Percentiles rank a stretch among this genome's conserved stretches.
phyloP scores from a whole-genome alignment of 495 filamentous ascomycete species.

The Podospora comata region DNA sequence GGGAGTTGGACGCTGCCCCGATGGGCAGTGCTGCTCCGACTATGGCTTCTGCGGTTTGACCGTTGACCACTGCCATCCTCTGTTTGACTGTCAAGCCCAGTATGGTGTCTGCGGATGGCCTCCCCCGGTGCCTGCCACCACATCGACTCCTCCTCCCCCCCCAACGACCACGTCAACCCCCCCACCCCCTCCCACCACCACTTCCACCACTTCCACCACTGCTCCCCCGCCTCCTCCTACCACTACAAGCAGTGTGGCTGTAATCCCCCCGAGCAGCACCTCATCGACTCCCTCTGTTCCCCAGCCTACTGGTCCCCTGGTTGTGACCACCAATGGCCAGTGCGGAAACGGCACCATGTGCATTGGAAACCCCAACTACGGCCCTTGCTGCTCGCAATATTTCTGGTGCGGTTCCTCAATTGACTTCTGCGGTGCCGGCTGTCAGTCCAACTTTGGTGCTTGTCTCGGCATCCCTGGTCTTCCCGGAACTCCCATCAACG shows the following conservation, averaged over 20 bases:
- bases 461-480: constrained; percentile 27
- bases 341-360: constrained; percentile 39
- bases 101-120: constrained; percentile 43
- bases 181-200: constrained; percentile 5
- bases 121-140: constrained; percentile 16
- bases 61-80: constrained; percentile 46
- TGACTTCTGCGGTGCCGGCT: constrained; percentile 52
- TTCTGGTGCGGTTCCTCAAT: constrained; percentile 50
- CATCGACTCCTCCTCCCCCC: constrained; percentile 16
- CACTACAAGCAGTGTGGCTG: constrained; percentile 8
- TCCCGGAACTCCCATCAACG: constrained; percentile 11
- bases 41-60: constrained; percentile 51
- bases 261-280: constrained; percentile 8
- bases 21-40: constrained; percentile 40
- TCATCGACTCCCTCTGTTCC: constrained; percentile 9
- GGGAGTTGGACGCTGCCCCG: constrained; percentile 24
- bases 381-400: constrained; percentile 44
- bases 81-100: constrained; percentile 47
- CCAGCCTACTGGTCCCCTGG: constrained; percentile 18
- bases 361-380: constrained; percentile 29
- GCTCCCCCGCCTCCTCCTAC: constrained; percentile 1
- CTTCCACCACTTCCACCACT: constrained; percentile 10
- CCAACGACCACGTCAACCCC: constrained; percentile 17
- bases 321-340: constrained; percentile 31
- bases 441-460: constrained; percentile 43